Base-by-base conservation (phyloP, 2,329 filamentous ascomycete species). In the Fonsecaea multimorphosa region DNA sequence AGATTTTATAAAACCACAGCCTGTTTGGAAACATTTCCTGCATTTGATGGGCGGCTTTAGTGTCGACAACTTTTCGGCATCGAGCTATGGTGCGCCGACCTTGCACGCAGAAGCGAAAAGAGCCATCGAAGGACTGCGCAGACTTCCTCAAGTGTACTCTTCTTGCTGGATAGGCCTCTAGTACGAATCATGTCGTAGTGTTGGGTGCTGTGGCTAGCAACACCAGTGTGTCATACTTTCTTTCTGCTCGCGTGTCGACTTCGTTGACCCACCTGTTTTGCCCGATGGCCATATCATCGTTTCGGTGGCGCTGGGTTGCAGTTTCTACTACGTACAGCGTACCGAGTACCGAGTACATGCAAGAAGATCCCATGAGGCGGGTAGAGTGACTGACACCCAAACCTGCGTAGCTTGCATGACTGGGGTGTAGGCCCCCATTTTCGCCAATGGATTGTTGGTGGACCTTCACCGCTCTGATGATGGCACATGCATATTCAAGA, bases 281-380 rank as follows among this genome's bases (percentile, higher is more conserved):
- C 19, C 44, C 44, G 12, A 22, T 27, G 8, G 19, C 2, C 44
- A 49, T 49, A n/a, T 46, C 40, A 46, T 22, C 19, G 5, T 46
- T 46, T 4, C n/a, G n/a, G 40, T 46, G 40, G 19, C 19, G 40
- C 40, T 22, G n/a, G n/a, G 19, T 22, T 46, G 44, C 4, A 49
- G 22, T 24, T 49, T 27, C 44, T 19, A 46, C 44, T 58, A 29
- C 44, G 19, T 40, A 44, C 38, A 44, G 38, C 38, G 38, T 44
- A n/a, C n/a, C n/a, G n/a, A n/a, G n/a, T n/a, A 31, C 29, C 3
- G 29, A 31, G 29, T 31, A 49, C 38, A 49, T 49, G 56, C 27
- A 32, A 49, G 38, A 16, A 58, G 8, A 58, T 58, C 44, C 38
- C 38, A 58, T 58, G 56, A 32, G 22, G 27, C 40, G 31, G 40